phyloP scores from a whole-genome alignment of 2,329 filamentous ascomycete genomes.

The Leptographium galeiforme region DNA sequence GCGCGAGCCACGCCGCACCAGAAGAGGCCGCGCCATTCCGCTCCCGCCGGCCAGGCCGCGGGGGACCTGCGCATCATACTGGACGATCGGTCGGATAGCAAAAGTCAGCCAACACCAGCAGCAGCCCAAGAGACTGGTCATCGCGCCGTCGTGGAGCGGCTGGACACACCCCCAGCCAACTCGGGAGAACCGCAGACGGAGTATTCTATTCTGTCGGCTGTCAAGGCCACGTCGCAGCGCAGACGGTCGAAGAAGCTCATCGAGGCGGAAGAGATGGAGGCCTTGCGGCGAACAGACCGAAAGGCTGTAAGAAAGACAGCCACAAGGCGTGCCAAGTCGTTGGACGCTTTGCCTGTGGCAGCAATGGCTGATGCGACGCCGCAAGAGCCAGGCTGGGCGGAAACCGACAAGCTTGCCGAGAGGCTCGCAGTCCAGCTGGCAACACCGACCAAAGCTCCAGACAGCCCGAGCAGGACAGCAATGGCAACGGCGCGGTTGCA shows the following conservation, averaged over 20 bases:
- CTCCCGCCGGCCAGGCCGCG: slow-evolving; percentile 5
- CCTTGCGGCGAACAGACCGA: not conserved
- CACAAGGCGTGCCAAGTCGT: slow-evolving; percentile 1
- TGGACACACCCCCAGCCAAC: not conserved
- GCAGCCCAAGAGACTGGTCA: too few species aligned
- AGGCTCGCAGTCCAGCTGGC: not conserved
- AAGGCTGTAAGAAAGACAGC: not conserved
- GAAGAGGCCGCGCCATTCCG: slow-evolving; percentile 7
- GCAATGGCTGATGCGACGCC: not conserved
- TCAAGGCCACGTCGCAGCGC: slow-evolving; percentile 29
- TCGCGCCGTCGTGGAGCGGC: too few species aligned
- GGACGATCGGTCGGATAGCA: not conserved
- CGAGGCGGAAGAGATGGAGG: not conserved
- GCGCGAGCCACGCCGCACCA: not conserved
- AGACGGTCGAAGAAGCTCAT: slow-evolving; percentile 7
- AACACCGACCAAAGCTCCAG: not conserved
- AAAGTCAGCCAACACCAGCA: too few species aligned
- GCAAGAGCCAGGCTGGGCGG: not conserved
- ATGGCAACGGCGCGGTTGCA: not conserved
- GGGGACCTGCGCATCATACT: not conserved
- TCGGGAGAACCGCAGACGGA: not conserved
- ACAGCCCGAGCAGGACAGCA: not conserved
- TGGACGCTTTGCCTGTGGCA: not conserved
- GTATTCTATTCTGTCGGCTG: slow-evolving; percentile 34
- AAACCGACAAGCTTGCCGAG: slow-evolving; percentile 1